Evolutionary conservation across 176 grass and related monocot species (phyloP).

Genomic region (Avena eriantha): DNA sequence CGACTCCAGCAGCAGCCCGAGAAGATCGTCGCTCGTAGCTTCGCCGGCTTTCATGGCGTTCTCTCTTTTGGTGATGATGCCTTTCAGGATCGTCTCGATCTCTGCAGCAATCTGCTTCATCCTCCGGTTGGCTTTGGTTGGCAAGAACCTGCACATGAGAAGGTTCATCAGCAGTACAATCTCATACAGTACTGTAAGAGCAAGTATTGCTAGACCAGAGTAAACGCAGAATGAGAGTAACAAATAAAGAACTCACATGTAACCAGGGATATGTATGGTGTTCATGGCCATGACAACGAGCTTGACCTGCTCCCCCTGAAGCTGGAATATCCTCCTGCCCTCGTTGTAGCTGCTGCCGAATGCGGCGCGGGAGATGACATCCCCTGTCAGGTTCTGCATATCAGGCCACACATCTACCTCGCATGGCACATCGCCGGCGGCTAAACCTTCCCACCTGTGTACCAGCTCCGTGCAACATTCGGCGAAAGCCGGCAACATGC

Average conservation of each 20-base stretch:
- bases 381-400: conserved; percentile 62
- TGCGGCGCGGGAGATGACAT: conserved; percentile 74
- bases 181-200: neutral
- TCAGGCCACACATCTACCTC: conserved; percentile 73
- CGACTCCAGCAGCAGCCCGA: conserved; percentile 65
- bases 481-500: conserved; percentile 67
- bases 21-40: conserved; percentile 46
- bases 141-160: conserved; percentile 43
- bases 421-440: neutral
- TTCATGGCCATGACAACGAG: conserved; percentile 35
- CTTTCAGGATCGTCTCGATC: conserved; percentile 46
- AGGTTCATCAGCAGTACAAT: neutral
- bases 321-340: conserved; percentile 69
- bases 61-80: conserved; percentile 65
- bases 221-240: neutral
- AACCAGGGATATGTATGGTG: conserved; percentile 63
- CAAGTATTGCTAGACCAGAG: neutral
- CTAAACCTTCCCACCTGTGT: conserved; percentile 53
- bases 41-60: conserved; percentile 39
- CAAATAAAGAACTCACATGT: conserved; percentile 40
- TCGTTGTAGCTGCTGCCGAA: conserved; percentile 76
- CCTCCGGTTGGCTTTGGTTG: conserved; percentile 56
- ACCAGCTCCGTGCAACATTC: conserved; percentile 60
- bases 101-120: conserved; percentile 57
- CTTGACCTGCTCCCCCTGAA: conserved; percentile 58